A percentile compares a stretch with the other conserved stretches of the same genome.
These are phyloP conservation scores for Mortierella sp. DNA, from an alignment of 371 early-diverging fungal species.

Conservation along the genomic window DNA sequence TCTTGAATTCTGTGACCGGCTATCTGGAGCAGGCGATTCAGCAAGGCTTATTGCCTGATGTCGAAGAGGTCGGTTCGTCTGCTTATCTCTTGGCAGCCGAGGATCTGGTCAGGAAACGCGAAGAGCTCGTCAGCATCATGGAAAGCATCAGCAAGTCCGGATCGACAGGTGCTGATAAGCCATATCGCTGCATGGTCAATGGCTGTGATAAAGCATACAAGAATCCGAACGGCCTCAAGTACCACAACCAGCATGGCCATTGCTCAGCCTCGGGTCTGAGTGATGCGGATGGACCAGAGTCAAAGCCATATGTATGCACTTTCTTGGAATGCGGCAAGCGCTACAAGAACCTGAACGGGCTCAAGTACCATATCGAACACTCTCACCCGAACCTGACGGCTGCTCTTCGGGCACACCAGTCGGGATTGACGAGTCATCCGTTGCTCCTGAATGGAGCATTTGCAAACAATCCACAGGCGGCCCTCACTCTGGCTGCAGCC, in stretches of 20 bases:
- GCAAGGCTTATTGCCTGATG: slow-evolving; percentile 42
- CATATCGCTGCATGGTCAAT: slow-evolving; percentile 81
- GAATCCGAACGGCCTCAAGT: slow-evolving; percentile 98
- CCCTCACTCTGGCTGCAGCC: slow-evolving; percentile 36
- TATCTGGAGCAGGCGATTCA: slow-evolving; percentile 49
- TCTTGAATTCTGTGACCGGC: slow-evolving; percentile 43
- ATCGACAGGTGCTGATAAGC: slow-evolving; percentile 68
- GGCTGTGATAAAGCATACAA: slow-evolving; percentile 97
- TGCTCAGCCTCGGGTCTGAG: slow-evolving; percentile 64
- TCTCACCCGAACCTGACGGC: slow-evolving; percentile 67
- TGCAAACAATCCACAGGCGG: slow-evolving; percentile 44
- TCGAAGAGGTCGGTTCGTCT: slow-evolving; percentile 40
- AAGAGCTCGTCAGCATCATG: slow-evolving; percentile 47
- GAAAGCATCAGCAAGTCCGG: slow-evolving; percentile 43
- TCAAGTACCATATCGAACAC: slow-evolving; percentile 95
- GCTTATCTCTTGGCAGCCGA: slow-evolving; percentile 37
- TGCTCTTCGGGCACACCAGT: slow-evolving; percentile 42
- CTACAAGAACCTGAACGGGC: slow-evolving; percentile 98
- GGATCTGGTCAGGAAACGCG: slow-evolving; percentile 44
- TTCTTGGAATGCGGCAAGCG: slow-evolving; percentile 89
- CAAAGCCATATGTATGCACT: slow-evolving; percentile 91
- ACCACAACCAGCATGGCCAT: slow-evolving; percentile 92
- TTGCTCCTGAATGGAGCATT: slow-evolving; percentile 36
- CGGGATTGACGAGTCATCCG: slow-evolving; percentile 42
- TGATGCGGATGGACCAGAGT: slow-evolving; percentile 55